Evolutionary conservation across 257 asterid species (phyloP).

Genomic region (Solanum rostratum): DNA sequence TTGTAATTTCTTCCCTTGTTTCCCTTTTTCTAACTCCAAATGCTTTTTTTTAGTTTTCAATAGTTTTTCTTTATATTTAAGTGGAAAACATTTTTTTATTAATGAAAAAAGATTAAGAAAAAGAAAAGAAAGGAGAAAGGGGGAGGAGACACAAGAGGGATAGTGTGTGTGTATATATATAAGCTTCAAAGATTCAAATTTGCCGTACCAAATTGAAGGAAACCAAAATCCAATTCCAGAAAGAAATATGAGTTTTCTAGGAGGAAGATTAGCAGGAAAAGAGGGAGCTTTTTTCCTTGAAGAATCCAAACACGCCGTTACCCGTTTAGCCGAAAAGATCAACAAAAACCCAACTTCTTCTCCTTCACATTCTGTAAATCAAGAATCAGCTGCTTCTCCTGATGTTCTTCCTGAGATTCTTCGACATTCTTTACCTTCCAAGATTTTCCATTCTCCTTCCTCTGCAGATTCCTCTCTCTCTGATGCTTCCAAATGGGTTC

Average conservation of each 20-base stretch:
- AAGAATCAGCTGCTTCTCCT: constrained; percentile 15
- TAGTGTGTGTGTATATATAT: background rate
- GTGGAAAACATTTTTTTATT: no score
- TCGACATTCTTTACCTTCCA: constrained; percentile 68
- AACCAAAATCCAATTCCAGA: background rate
- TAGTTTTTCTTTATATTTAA: no score
- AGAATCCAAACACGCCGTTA: constrained; percentile 78
- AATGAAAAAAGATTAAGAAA: no score
- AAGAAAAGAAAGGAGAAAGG: no score
- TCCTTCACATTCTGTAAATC: constrained; percentile 4
- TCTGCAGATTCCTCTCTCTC: constrained; percentile 29
- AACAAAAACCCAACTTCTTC: constrained; percentile 6
- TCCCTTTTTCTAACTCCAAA: no score
- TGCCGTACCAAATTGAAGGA: background rate
- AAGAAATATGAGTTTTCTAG: constrained; percentile 58
- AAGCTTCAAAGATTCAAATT: background rate
- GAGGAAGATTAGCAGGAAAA: constrained; percentile 57
- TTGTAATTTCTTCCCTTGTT: no score
- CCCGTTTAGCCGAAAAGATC: constrained; percentile 21
- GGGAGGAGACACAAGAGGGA: no score
- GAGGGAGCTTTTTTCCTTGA: constrained; percentile 88
- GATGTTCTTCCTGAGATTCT: constrained; percentile 86
- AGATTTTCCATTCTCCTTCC: constrained; percentile 25
- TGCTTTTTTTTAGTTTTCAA: no score
- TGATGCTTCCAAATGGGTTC: constrained; percentile 56